These are phyloP conservation scores for Mortierella sp. DNA, from an alignment of 371 early-diverging fungal genomes.

Conservation along the genomic window DNA sequence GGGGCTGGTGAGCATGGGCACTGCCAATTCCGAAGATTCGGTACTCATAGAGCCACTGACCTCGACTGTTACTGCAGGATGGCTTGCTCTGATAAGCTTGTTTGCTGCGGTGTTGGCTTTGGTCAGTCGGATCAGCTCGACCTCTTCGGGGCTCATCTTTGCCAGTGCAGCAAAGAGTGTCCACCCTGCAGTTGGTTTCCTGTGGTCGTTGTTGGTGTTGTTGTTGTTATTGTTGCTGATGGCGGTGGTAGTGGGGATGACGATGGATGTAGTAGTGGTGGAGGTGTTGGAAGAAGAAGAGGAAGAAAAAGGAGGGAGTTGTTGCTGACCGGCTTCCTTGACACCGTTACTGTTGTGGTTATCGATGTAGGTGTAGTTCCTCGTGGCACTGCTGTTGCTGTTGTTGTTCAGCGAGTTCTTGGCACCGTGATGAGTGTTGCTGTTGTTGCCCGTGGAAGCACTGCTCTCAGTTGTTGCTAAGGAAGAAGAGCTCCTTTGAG, in stretches of 20 bases:
- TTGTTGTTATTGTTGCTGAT: not conserved
- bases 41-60: not conserved
- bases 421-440: not conserved
- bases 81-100: not conserved
- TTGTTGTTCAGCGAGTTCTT: not conserved
- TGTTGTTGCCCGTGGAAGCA: not conserved
- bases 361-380: not conserved
- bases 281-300: not conserved
- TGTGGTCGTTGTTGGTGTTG: not conserved
- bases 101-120: slow-evolving; percentile 15
- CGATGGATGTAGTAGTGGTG: too few species aligned
- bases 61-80: not conserved
- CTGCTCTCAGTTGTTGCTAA: not conserved
- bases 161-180: slow-evolving; percentile 6
- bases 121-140: slow-evolving; percentile 8
- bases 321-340: not conserved
- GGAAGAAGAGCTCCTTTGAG: not conserved
- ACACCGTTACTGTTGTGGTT: not conserved
- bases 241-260: not conserved
- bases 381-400: not conserved
- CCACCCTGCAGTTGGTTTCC: slow-evolving; percentile 5
- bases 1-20: not conserved
- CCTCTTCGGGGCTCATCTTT: slow-evolving; percentile 10
- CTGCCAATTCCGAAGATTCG: not conserved
- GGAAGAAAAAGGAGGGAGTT: too few species aligned